A percentile compares a stretch with the other conserved stretches of the same genome.
Conservation (phyloP, 176 grass and related monocot species). For the Carex cristatella region DNA sequence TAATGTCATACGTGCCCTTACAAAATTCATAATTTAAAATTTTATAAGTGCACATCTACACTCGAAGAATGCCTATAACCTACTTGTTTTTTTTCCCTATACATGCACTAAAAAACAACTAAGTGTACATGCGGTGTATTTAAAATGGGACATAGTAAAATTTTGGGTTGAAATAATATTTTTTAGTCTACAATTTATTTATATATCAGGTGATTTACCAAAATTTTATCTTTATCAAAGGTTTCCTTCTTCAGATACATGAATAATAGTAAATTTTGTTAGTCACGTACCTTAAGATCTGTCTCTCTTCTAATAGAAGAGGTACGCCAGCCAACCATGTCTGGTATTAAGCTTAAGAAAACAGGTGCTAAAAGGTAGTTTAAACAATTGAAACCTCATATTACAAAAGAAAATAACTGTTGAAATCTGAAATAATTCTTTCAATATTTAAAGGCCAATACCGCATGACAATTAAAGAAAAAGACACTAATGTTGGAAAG, state of each 20-base stretch:
- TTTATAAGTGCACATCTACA: not conserved
- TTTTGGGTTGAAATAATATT: not conserved
- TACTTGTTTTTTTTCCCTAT: not conserved
- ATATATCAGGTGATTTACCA: not conserved
- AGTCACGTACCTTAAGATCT: slow-evolving; percentile 52
- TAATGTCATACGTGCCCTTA: not conserved
- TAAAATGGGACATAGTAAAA: not conserved
- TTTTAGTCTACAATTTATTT: not conserved
- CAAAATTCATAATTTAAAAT: not conserved
- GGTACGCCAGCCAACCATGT: slow-evolving; percentile 91
- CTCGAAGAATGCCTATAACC: not conserved
- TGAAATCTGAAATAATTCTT: not conserved
- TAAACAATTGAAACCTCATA: not conserved
- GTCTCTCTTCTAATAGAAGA: slow-evolving; percentile 83
- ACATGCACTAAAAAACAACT: no score
- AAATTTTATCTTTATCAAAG: not conserved
- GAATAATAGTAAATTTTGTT: not conserved
- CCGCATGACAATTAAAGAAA: not conserved
- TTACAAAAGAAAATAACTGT: not conserved
- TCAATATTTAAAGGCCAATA: not conserved
- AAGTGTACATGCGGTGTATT: no score
- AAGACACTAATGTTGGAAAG: slow-evolving; percentile 10
- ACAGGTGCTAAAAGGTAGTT: slow-evolving; percentile 13
- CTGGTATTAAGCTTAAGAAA: slow-evolving; percentile 54
- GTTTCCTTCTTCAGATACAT: not conserved